A percentile compares a stretch with the other conserved stretches of the same genome.
Evolutionary conservation across 2,329 filamentous ascomycete genomes (phyloP).

Genomic region (Hansfordia pulvinata): DNA sequence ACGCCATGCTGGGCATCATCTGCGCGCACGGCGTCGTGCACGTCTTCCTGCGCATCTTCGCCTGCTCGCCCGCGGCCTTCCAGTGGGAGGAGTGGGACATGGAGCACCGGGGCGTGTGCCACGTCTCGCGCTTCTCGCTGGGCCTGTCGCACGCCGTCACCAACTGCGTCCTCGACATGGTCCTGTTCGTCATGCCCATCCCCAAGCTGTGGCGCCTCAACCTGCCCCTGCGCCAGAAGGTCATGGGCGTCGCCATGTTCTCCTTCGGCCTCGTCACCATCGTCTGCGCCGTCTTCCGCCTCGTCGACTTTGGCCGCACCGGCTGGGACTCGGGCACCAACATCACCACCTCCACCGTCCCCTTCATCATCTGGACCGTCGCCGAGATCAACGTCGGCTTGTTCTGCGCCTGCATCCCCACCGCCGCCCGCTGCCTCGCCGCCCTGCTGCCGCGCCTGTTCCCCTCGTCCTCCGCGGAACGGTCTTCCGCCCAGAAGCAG

Average conservation of each 20-base stretch:
- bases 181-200: slow-evolving; percentile 34
- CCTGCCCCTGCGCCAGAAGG: slow-evolving; percentile 31
- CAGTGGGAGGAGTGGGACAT: slow-evolving; percentile 1
- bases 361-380: slow-evolving; percentile 1
- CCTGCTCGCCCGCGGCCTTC: slow-evolving; percentile 1
- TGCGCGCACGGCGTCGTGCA: background rate
- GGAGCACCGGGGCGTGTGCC: background rate
- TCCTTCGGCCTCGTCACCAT: slow-evolving; percentile 40
- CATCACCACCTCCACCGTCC: background rate
- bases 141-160: slow-evolving; percentile 23
- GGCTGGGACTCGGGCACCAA: too few species aligned
- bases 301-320: background rate
- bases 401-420: slow-evolving; percentile 3
- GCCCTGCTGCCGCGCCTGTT: too few species aligned
- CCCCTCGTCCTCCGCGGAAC: too few species aligned
- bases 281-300: slow-evolving; percentile 35
- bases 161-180: slow-evolving; percentile 34
- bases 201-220: slow-evolving; percentile 34
- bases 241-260: slow-evolving; percentile 36
- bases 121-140: too few species aligned
- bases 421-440: too few species aligned
- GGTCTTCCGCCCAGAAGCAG: too few species aligned
- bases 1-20: background rate
- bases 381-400: slow-evolving; percentile 2
- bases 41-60: slow-evolving; percentile 1